Conservation (phyloP, 2,329 filamentous ascomycete genomes). For the Lomentospora prolificans region DNA sequence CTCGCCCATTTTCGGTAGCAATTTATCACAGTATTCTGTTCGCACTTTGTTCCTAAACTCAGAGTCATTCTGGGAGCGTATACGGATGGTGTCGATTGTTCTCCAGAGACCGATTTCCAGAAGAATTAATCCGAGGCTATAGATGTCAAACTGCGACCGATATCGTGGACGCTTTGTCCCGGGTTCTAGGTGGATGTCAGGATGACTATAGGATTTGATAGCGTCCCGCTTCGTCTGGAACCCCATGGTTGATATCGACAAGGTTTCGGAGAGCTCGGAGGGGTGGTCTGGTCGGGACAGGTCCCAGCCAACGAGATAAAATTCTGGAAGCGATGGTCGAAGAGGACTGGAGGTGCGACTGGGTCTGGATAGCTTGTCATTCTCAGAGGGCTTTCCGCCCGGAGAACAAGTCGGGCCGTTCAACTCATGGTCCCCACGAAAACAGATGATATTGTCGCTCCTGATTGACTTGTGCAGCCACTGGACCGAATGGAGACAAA, state of each 20-base stretch:
- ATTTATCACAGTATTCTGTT: not conserved
- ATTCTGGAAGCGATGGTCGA: not conserved
- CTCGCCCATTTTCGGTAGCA: not conserved
- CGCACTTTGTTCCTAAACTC: not conserved
- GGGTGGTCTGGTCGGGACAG: not conserved
- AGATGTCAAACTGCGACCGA: not conserved
- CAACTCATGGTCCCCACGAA: not conserved
- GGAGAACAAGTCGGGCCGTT: not conserved
- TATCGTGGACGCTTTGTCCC: not conserved
- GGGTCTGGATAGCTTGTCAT: not conserved
- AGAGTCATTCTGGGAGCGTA: not conserved
- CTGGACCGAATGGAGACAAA: not conserved
- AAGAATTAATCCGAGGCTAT: not conserved
- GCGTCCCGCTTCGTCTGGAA: not conserved
- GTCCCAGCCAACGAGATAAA: not conserved
- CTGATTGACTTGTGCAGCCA: not conserved
- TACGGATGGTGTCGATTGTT: not conserved
- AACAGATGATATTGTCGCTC: not conserved
- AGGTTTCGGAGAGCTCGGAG: not conserved
- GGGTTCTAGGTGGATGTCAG: not conserved
- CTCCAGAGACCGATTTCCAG: not conserved
- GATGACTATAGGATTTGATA: not conserved
- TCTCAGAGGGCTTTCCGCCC: not conserved
- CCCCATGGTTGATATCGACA: not conserved
- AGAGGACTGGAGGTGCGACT: not conserved